A percentile compares a stretch with the other conserved stretches of the same genome.
Evolutionary conservation across 2,329 filamentous ascomycete genomes (phyloP).

Genomic region (Cryphonectria carpinicola): DNA sequence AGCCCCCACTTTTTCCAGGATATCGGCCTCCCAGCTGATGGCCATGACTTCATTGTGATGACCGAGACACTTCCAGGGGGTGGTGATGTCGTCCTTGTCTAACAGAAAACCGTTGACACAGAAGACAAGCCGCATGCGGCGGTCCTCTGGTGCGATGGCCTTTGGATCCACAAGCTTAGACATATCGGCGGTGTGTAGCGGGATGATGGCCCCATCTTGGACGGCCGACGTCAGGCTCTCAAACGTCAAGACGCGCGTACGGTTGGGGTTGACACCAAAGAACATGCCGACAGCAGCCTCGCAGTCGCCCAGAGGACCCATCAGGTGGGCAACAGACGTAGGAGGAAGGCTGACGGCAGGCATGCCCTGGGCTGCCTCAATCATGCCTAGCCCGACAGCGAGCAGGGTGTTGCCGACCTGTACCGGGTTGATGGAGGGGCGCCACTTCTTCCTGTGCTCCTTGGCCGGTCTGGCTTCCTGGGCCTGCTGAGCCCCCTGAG

Average conservation of each 20-base stretch:
- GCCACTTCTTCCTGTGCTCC: slow-evolving; percentile 65
- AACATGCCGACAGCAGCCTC: slow-evolving; percentile 79
- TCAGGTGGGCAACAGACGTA: slow-evolving; percentile 74
- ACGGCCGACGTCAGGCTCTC: slow-evolving; percentile 86
- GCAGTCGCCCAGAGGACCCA: slow-evolving; percentile 81
- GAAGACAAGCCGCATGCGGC: slow-evolving; percentile 79
- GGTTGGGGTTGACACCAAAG: slow-evolving; percentile 88
- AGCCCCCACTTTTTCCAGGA: slow-evolving; percentile 76
- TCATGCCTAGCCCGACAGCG: slow-evolving; percentile 76
- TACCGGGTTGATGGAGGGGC: slow-evolving; percentile 68
- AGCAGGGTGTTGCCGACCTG: slow-evolving; percentile 62
- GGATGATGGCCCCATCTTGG: slow-evolving; percentile 85
- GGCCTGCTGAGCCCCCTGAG: slow-evolving; percentile 59
- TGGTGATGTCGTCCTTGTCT: slow-evolving; percentile 70
- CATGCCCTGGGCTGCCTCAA: slow-evolving; percentile 65
- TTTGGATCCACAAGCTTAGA: slow-evolving; percentile 53
- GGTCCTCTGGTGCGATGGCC: slow-evolving; percentile 58
- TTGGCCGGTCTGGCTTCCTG: slow-evolving; percentile 62
- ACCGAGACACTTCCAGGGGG: slow-evolving; percentile 79
- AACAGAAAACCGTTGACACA: slow-evolving; percentile 82
- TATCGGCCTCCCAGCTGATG: slow-evolving; percentile 80
- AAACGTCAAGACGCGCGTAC: slow-evolving; percentile 84
- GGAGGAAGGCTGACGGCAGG: slow-evolving; percentile 67
- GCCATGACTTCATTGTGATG: slow-evolving; percentile 78
- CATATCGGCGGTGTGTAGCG: slow-evolving; percentile 51